A percentile compares a stretch with the other conserved stretches of the same genome.
phyloP scores from a whole-genome alignment of 768 basidiomycete genomes.

The Boletus huronensis region DNA sequence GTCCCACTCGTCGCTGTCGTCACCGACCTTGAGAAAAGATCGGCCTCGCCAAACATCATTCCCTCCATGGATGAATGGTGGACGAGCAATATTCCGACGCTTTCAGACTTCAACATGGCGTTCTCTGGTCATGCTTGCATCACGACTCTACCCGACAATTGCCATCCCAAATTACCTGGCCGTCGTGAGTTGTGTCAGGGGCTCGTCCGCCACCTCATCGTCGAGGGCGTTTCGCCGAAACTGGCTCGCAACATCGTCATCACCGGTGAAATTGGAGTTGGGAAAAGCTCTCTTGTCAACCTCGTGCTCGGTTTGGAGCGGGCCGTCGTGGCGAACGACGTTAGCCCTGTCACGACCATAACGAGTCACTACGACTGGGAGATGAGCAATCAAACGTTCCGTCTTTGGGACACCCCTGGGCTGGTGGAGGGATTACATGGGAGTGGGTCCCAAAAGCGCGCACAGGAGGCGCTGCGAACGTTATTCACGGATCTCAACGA shows the following conservation, averaged over 20 bases:
- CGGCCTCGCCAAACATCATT: slow-evolving; percentile 11
- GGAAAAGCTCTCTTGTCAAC: slow-evolving; percentile 30
- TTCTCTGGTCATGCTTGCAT: slow-evolving; percentile 29
- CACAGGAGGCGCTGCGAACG: slow-evolving; percentile 19
- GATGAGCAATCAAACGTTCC: slow-evolving; percentile 7
- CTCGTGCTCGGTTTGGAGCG: slow-evolving; percentile 24
- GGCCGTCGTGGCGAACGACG: slow-evolving; percentile 15
- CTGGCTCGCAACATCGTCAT: slow-evolving; percentile 23
- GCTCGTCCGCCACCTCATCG: slow-evolving; percentile 13
- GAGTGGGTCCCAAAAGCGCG: slow-evolving; percentile 13
- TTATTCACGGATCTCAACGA: slow-evolving; percentile 23
- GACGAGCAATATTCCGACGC: slow-evolving; percentile 28
- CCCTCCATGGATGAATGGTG: slow-evolving; percentile 39
- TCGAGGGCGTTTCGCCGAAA: slow-evolving; percentile 20
- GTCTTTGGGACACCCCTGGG: slow-evolving; percentile 32
- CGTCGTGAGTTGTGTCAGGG: slow-evolving; percentile 17
- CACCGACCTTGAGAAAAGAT: slow-evolving; percentile 34
- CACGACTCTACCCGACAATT: slow-evolving; percentile 20
- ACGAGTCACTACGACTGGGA: slow-evolving; percentile 14
- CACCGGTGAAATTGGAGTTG: slow-evolving; percentile 27
- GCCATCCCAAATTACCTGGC: slow-evolving; percentile 19
- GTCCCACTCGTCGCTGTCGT: slow-evolving; percentile 27
- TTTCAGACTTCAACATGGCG: slow-evolving; percentile 30
- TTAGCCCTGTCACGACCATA: slow-evolving; percentile 16
- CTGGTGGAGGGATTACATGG: slow-evolving; percentile 24